A percentile compares a stretch with the other conserved stretches of the same genome.
phyloP scores from a whole-genome alignment of 208 protist species.

The Leishmania aethiopica region DNA sequence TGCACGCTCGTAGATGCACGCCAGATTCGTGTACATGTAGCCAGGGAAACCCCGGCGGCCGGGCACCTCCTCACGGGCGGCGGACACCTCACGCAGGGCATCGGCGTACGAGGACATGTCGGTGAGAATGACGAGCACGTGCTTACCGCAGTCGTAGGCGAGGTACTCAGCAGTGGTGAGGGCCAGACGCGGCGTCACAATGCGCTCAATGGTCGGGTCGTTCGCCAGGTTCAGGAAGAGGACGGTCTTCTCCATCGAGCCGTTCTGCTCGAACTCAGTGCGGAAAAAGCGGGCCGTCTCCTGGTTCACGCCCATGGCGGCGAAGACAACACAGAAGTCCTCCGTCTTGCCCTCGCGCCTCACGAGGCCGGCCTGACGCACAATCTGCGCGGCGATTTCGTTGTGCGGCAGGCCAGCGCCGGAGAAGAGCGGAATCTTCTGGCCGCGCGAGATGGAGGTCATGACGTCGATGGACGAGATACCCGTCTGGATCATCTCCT shows the following conservation, averaged over 20 bases:
- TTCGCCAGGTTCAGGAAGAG: slow-evolving; percentile 99
- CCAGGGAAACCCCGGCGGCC: slow-evolving; percentile 99
- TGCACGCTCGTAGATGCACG: slow-evolving; percentile 99
- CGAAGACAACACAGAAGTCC: slow-evolving; percentile 99
- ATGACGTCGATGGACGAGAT: slow-evolving; percentile 99
- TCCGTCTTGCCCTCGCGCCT: slow-evolving; percentile 92
- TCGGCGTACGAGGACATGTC: slow-evolving; percentile 99
- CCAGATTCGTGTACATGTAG: slow-evolving; percentile 99
- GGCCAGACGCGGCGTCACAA: slow-evolving; percentile 99
- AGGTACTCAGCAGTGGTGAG: slow-evolving; percentile 99
- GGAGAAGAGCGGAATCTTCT: slow-evolving; percentile 99
- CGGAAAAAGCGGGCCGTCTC: slow-evolving; percentile 99
- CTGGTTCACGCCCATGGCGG: slow-evolving; percentile 99
- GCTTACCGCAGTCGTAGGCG: slow-evolving; percentile 99
- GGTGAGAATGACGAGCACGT: slow-evolving; percentile 99
- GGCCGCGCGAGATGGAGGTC: slow-evolving; percentile 99
- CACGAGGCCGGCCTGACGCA: slow-evolving; percentile 99
- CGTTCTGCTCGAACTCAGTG: slow-evolving; percentile 99
- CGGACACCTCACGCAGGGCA: slow-evolving; percentile 99
- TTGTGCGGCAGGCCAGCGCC: slow-evolving; percentile 99
- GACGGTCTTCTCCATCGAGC: slow-evolving; percentile 97
- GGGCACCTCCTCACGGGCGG: slow-evolving; percentile 99
- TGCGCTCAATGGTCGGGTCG: slow-evolving; percentile 99
- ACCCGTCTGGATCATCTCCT: slow-evolving; percentile 99
- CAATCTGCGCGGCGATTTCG: slow-evolving; percentile 99